phyloP scores from a whole-genome alignment of 345 rosid genomes.

The Mangifera indica region DNA sequence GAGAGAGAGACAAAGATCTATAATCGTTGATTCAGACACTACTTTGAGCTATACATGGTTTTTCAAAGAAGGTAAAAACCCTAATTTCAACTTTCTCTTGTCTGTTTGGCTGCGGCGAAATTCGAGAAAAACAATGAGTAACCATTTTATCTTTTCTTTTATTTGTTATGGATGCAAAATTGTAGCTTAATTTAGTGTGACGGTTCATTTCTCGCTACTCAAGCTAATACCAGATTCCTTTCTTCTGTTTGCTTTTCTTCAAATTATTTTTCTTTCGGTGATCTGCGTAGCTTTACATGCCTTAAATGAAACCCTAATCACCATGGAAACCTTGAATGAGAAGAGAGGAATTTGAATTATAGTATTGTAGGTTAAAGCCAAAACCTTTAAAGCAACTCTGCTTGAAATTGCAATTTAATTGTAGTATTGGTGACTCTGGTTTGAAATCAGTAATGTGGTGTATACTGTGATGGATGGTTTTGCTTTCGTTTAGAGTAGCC shows the following conservation, averaged over 20 bases:
- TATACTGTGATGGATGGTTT: background rate
- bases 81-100: conserved; percentile 1
- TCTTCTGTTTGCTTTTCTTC: background rate
- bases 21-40: background rate
- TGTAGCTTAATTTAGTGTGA: background rate
- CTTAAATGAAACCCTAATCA: background rate
- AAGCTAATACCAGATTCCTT: background rate
- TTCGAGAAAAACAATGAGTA: background rate
- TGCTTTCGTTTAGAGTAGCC: background rate
- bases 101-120: conserved; percentile 6
- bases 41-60: background rate
- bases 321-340: background rate
- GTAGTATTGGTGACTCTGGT: background rate
- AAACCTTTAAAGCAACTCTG: background rate
- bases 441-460: background rate
- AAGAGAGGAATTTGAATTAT: background rate
- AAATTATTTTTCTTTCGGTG: background rate
- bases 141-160: no score
- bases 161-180: background rate
- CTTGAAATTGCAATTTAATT: background rate
- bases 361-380: background rate
- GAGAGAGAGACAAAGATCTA: background rate
- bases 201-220: background rate
- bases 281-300: background rate
- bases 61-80: conserved; percentile 5